These are phyloP conservation scores for Pichia sp. DNA, from an alignment of 1,139 yeast genomes.

Conservation along the genomic window DNA sequence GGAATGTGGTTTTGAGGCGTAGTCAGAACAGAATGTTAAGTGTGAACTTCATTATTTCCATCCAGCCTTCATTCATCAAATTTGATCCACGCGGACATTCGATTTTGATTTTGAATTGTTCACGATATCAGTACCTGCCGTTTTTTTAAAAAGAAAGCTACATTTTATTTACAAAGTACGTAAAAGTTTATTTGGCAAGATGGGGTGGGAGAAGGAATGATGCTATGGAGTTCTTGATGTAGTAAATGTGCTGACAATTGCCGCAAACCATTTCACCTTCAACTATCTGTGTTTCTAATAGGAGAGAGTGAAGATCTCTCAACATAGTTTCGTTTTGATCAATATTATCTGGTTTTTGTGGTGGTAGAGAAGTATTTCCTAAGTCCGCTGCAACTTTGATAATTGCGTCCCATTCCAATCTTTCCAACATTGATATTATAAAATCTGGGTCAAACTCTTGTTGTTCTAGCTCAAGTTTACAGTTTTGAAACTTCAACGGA, in stretches of 20 bases:
- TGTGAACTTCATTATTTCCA: no score
- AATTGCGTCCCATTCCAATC: slow-evolving; percentile 85
- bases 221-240: slow-evolving; percentile 89
- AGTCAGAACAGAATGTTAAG: no score
- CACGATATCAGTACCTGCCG: no score
- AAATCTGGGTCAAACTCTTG: slow-evolving; percentile 82
- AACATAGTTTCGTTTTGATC: slow-evolving; percentile 46
- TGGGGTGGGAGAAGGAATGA: slow-evolving; percentile 94
- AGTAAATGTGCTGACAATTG: slow-evolving; percentile 80
- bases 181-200: slow-evolving; percentile 38
- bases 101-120: no score
- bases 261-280: slow-evolving; percentile 88
- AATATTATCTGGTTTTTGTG: slow-evolving; percentile 50
- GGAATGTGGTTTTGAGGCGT: no score
- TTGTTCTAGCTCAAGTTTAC: slow-evolving; percentile 68
- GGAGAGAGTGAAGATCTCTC: slow-evolving; percentile 66
- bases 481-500: slow-evolving; percentile 69
- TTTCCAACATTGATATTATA: slow-evolving; percentile 64
- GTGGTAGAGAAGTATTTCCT: slow-evolving; percentile 61
- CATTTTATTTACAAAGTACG: background rate
- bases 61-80: no score
- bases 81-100: no score
- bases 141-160: no score
- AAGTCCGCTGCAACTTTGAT: slow-evolving; percentile 68
- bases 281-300: slow-evolving; percentile 76